These are phyloP conservation scores for Pseudogymnoascus sp. DNA, from an alignment of 2,329 filamentous ascomycete species.

Conservation along the genomic window DNA sequence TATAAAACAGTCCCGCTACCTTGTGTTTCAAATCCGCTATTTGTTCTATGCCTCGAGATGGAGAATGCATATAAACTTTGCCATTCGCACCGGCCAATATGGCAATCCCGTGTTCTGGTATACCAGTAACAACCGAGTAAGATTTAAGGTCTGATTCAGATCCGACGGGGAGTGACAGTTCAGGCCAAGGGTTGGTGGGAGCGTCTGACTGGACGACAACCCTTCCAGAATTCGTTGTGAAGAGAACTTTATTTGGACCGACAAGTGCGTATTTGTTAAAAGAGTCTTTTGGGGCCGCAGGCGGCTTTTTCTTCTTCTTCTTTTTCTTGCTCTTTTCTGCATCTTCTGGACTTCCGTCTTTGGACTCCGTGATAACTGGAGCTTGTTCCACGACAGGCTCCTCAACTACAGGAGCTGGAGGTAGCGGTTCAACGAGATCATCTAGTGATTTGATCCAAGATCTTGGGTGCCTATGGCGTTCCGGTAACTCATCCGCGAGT, in stretches of 20 bases:
- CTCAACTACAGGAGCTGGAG: not conserved
- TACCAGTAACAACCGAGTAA: constrained; percentile 39
- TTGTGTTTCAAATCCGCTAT: constrained; percentile 9
- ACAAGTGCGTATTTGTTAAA: constrained; percentile 61
- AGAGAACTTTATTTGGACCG: constrained; percentile 41
- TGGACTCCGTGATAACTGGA: not conserved
- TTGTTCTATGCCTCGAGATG: constrained; percentile 13
- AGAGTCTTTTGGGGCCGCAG: constrained; percentile 35
- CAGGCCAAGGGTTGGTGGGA: constrained; percentile 20
- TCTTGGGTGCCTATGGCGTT: not conserved
- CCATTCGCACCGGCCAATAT: constrained; percentile 42
- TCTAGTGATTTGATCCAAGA: constrained; percentile 7
- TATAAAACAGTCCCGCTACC: constrained; percentile 28
- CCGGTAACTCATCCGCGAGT: not conserved
- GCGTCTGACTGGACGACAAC: constrained; percentile 40
- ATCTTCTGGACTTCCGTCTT: not conserved
- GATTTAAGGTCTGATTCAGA: constrained; percentile 35
- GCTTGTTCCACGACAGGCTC: not conserved
- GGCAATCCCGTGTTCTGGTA: constrained; percentile 31
- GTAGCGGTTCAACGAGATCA: not conserved
- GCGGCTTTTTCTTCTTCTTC: constrained; percentile 23
- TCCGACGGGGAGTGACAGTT: constrained; percentile 24
- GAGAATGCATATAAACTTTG: constrained; percentile 22
- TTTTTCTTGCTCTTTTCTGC: constrained; percentile 9
- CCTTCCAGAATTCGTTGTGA: constrained; percentile 53